phyloP scores from a whole-genome alignment of 2,329 filamentous ascomycete genomes.

The Colletotrichum theobromicola region DNA sequence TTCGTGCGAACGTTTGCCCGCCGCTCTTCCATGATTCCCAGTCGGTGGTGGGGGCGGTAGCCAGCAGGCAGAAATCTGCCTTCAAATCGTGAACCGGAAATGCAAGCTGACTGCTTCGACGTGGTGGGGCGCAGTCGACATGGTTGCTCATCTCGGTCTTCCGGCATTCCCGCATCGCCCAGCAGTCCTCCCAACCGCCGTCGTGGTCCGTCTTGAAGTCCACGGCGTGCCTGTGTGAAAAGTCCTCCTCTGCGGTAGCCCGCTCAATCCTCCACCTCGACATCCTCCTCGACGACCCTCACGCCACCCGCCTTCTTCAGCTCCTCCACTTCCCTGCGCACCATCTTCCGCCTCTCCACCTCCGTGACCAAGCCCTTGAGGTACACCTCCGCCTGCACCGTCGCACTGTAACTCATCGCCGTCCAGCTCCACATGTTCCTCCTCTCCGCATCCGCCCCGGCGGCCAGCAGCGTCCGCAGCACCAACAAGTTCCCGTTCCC shows the following conservation, averaged over 20 bases:
- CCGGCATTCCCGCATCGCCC: background rate
- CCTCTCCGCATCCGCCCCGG: conserved; percentile 76
- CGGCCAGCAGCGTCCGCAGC: conserved; percentile 76
- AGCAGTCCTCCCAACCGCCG: background rate
- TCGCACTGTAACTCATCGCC: conserved; percentile 81
- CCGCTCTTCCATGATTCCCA: background rate
- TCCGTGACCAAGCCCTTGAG: conserved; percentile 79
- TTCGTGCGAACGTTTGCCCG: background rate
- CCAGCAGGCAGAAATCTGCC: background rate
- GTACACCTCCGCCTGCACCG: conserved; percentile 84
- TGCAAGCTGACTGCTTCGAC: background rate
- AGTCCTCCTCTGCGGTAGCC: background rate
- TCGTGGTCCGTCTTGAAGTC: background rate
- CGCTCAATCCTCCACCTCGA: conserved; percentile 34
- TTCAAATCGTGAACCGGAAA: background rate
- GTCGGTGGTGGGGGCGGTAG: background rate
- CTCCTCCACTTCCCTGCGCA: conserved; percentile 40
- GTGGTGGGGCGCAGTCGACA: background rate
- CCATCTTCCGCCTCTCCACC: conserved; percentile 64
- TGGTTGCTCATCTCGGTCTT: background rate
- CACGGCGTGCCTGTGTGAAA: background rate
- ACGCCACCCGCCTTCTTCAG: conserved; percentile 44
- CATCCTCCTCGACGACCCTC: conserved; percentile 45
- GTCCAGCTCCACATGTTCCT: conserved; percentile 83
- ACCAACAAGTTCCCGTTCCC: conserved; percentile 82